Evolutionary conservation across 2,329 filamentous ascomycete genomes (phyloP).

Genomic region (Ophiostoma angusticollis): DNA sequence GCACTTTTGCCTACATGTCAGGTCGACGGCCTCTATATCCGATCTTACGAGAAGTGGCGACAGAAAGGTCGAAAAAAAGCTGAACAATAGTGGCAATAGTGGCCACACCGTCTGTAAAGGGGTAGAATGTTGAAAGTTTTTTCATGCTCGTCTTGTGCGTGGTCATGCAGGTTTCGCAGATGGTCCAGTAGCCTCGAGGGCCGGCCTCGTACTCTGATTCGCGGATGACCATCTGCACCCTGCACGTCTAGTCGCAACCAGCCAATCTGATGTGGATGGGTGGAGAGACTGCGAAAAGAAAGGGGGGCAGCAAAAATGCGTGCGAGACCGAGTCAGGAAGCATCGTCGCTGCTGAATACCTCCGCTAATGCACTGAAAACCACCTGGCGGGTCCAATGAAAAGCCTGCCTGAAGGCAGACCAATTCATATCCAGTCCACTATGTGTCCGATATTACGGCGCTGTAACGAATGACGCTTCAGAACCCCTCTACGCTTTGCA

Average conservation of each 20-base stretch:
- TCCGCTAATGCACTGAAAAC: conserved; percentile 10
- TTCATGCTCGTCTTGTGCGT: background rate
- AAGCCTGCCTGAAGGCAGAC: background rate
- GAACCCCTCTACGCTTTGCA: no score
- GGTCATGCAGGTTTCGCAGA: conserved; percentile 9
- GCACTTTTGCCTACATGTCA: no score
- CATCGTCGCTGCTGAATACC: conserved; percentile 4
- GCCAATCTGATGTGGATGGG: conserved; percentile 3
- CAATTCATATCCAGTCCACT: background rate
- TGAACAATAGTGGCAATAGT: no score
- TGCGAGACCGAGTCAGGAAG: background rate
- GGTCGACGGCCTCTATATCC: no score
- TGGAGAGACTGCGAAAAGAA: conserved; percentile 5
- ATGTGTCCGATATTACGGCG: no score
- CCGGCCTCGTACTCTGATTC: conserved; percentile 7
- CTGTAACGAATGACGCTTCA: no score
- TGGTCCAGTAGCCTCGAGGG: conserved; percentile 10
- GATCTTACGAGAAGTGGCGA: no score
- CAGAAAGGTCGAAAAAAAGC: no score
- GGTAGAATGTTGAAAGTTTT: background rate
- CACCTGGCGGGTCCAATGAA: conserved; percentile 7
- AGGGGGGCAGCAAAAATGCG: background rate
- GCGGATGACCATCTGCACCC: conserved; percentile 5
- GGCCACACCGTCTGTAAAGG: no score
- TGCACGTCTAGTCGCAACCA: conserved; percentile 8